Evolutionary conservation across 352 stramenopile species (phyloP), one percentile per base, ranked within the genome.

Genomic region (Pythium utonaiense): DNA sequence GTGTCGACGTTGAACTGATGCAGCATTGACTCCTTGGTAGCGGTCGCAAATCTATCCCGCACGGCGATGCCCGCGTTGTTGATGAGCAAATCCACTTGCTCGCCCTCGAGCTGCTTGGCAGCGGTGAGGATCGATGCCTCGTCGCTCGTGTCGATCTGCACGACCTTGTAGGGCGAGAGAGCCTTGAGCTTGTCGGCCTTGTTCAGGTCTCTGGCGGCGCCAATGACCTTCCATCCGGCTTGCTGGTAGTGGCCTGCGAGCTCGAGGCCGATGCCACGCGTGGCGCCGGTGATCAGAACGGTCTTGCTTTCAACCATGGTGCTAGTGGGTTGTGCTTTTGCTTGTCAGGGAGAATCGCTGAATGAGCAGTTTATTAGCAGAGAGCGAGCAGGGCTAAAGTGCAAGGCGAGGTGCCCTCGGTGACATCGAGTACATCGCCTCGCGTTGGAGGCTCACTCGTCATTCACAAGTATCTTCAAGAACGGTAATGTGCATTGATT

Each of bases 1-100:
- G 69, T 36, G 61, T 89, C 87, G 49, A 88, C 64, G 42, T 88
- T 67, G 27, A 88, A 83, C 45, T 88, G 74, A 10, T 54, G 55
- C 62, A 83, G 64, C 24, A 84, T 28, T 17, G 66, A 54, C 6
- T 77, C 71, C 51, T 77, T 79, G 14, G 62, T 70, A 22, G 61
- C 61, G 4, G 45, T 68, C 14, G 64, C 34, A 0, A 81, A 45
- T 3, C 24, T 48, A 7, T 54, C 62, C 3, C 36, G 27, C 27
- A 56, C 40, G 38, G 73, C 60, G n/a, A 81, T 75, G 19, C 72
- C 71, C 28, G 74, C 78, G 42, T 84, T 88, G 67, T 88, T 84
- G 40, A 86, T 67, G 17, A 84, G 62, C 53, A 86, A 33, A 51
- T 88, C 72, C 31, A 88, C 74, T 2, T 65, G 41, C 7, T 74